These are phyloP conservation scores for Chrysoporthe puriensis DNA, from an alignment of 2,329 filamentous ascomycete genomes.

Conservation along the genomic window DNA sequence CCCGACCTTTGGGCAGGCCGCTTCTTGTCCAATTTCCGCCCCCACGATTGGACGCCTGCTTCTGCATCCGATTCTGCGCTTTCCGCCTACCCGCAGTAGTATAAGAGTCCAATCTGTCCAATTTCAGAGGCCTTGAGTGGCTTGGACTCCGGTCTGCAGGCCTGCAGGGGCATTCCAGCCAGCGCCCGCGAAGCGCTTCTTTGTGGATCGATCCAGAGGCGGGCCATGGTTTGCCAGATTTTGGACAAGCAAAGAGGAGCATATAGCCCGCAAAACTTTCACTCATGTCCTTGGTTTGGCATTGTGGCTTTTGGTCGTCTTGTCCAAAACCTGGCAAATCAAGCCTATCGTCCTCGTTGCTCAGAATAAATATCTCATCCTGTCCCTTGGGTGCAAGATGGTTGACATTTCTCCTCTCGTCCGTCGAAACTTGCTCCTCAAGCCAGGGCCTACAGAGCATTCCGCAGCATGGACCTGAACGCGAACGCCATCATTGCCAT, in stretches of 20 bases:
- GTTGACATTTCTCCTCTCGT: neutral
- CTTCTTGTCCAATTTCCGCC: neutral
- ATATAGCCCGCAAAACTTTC: neutral
- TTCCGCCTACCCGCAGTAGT: neutral
- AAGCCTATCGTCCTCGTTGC: no score
- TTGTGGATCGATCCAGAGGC: no score
- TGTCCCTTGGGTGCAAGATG: neutral
- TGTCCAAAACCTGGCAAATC: neutral
- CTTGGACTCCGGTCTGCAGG: neutral
- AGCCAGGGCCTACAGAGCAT: neutral
- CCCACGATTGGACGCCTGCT: neutral
- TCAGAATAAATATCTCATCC: neutral
- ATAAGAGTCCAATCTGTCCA: neutral
- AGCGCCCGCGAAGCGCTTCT: no score
- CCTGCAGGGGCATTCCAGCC: neutral
- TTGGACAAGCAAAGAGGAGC: neutral
- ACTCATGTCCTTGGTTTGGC: neutral
- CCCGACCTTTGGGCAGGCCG: neutral
- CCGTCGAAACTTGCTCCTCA: neutral
- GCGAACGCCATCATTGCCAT: neutral
- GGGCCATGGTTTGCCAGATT: neutral
- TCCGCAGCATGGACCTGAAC: neutral
- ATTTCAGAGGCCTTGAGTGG: neutral
- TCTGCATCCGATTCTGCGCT: neutral
- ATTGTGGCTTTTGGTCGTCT: neutral